Base-by-base conservation (phyloP, 164 flowering plant species). In the Nelumbo lutea region DNA sequence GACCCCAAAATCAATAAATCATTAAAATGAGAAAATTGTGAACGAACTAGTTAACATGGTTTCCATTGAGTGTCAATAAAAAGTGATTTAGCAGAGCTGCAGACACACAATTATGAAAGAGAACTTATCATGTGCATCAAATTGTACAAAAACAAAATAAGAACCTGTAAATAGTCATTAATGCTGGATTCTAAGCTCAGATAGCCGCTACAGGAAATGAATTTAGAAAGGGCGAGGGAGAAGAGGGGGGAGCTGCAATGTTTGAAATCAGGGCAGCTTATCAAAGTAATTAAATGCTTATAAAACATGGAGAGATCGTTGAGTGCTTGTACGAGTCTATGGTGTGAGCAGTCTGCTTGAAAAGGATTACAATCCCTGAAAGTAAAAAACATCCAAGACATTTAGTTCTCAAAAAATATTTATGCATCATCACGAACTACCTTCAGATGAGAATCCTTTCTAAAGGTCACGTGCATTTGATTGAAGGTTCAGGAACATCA, bases 401-500 rank as follows among this genome's bases (percentile, higher is more conserved):
- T 59, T 45, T 9, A 1, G 14, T 52, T 10, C 10, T 52, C 57
- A 7, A 10, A 0, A 52, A 52, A 52, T 9, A 52, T 51, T 9
- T 51, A 4, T 2, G 3, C n/a, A 52, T 8, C n/a, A 52, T 11
- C 14, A 8, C 48, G 7, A 46, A 52, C n/a, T 11, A 52, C 57
- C n/a, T 52, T 52, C n/a, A 52, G 3, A 52, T 4, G 14, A 52
- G 14, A 10, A 52, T 52, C 3, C 14, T 58, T 51, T 44, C 66
- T 73, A 70, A 68, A 66, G 76, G 67, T 85, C 91, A 70, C 80
- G 88, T 52, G 74, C 65, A 63, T 85, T 93, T 48, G 93, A 70
- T 71, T 83, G 91, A 51, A 86, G 73, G 77, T 85, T 89, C 73
- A 81, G 59, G n/a, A 94, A 87, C 53, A 83, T 75, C 52, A 95